These are phyloP conservation scores for Colletotrichum tofieldiae DNA, from an alignment of 2,329 filamentous ascomycete species.

Conservation along the genomic window DNA sequence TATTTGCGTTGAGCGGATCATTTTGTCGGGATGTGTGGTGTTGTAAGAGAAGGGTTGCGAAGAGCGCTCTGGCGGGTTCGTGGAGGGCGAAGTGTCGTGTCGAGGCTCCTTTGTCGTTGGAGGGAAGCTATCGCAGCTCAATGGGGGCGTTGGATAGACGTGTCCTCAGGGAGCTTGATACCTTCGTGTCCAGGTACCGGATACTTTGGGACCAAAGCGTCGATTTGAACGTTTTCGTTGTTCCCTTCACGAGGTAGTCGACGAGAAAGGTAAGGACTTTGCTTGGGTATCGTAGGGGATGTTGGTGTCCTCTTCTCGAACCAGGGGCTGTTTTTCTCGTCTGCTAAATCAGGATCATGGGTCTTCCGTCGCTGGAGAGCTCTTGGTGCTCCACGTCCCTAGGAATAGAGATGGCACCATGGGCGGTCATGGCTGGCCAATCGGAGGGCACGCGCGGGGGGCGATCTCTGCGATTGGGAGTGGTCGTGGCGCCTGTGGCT, in stretches of 20 bases:
- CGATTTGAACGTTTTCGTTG: not conserved
- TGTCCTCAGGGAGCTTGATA: constrained; percentile 23
- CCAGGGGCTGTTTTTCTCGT: constrained; percentile 17
- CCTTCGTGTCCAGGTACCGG: constrained; percentile 8
- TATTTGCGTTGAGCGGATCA: constrained; percentile 96
- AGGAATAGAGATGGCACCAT: constrained; percentile 38
- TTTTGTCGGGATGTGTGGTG: constrained; percentile 54
- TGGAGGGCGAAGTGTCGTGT: not conserved
- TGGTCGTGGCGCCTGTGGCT: constrained; percentile 30
- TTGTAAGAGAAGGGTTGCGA: not conserved
- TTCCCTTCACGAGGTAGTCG: not conserved
- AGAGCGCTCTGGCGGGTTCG: not conserved
- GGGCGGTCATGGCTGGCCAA: constrained; percentile 34
- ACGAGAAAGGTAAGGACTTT: not conserved
- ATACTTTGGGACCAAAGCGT: constrained; percentile 1
- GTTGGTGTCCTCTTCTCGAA: constrained; percentile 24
- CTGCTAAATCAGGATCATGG: constrained; percentile 31
- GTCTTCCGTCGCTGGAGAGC: constrained; percentile 11
- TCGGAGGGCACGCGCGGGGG: constrained; percentile 6
- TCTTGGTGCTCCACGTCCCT: constrained; percentile 20
- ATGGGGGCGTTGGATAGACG: constrained; percentile 22
- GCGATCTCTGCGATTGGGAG: not conserved
- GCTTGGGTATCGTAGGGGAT: constrained; percentile 11
- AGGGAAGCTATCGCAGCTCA: constrained; percentile 22
- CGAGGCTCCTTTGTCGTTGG: constrained; percentile 15